Base-by-base conservation (phyloP, 345 rosid species). In the Euclidium syriacum region DNA sequence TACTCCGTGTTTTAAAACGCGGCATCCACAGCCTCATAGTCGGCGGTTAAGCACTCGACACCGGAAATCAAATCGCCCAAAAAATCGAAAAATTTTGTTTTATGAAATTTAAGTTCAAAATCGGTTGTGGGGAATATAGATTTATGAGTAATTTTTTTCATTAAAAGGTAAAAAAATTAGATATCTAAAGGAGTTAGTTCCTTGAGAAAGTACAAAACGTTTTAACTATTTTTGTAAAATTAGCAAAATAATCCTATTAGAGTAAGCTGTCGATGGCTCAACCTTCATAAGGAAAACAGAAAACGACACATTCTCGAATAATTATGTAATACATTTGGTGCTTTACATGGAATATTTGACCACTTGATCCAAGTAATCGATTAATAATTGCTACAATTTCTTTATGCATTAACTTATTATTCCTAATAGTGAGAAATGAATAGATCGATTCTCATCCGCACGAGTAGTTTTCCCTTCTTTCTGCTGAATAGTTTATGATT, bases 261-360 rank as follows among this genome's bases (percentile, higher is more conserved):
- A 36, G 22, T 17, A 27, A 27, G 38, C 17, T 27, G 12, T 27
- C n/a, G 18, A 36, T 15, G 19, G 23, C 22, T 58, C 30, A 19
- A 42, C n/a, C 10, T 58, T 18, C 3, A 29, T 29, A 41, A 29
- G 19, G 1, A 2, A 3, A 3, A 15, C 14, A 10, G 1, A 18
- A 41, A 42, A 29, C 1, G 24, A 48, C 18, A 33, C 44, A 17
- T 33, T 18, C 29, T 49, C 36, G 15, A 62, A 50, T 49, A 35
- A 18, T 41, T 32, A 32, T 27, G 36, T 22, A 23, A 41, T 30
- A 39, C 9, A 34, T 34, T 18, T 42, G 35, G 17, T 64, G 35
- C 25, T 53, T 52, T 64, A 22, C 34, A 25, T 64, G 7, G 61
- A 64, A 42, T 64, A 64, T 52, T 64, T 66, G 71, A 47, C 64